Percentiles rank a stretch among this genome's conserved stretches.
These are phyloP conservation scores for Rhododendron molle DNA, from an alignment of 148 eudicot species.

Conservation along the genomic window DNA sequence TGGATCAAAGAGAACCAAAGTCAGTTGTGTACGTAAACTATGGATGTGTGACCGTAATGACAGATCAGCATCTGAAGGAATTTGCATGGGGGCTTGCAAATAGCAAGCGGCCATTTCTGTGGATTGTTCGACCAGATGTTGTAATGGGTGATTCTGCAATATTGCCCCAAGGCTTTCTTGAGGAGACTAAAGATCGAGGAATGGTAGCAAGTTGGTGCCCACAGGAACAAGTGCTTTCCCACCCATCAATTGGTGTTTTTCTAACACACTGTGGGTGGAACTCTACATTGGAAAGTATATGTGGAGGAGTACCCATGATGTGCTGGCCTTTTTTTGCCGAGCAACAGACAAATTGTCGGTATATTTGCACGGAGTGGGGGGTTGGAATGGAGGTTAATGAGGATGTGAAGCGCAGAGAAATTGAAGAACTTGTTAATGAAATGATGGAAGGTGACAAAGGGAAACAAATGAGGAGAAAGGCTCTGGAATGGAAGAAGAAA, in stretches of 20 bases:
- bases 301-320: background rate
- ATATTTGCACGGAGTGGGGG: background rate
- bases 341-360: background rate
- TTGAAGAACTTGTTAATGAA: background rate
- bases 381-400: background rate
- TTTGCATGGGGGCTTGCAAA: constrained; percentile 7
- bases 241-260: background rate
- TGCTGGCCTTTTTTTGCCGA: constrained; percentile 8
- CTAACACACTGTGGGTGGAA: constrained; percentile 1
- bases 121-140: background rate
- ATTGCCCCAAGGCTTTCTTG: background rate
- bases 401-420: background rate
- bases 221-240: background rate
- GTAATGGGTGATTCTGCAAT: constrained; percentile 2
- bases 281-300: background rate
- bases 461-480: constrained; percentile 1
- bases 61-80: background rate
- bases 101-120: background rate
- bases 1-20: background rate
- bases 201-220: constrained; percentile 1
- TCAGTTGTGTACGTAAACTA: background rate
- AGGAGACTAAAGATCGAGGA: background rate
- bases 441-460: background rate
- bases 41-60: background rate
- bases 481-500: background rate